Percentiles rank a stretch among this genome's conserved stretches.
phyloP scores from a whole-genome alignment of 2,329 filamentous ascomycete species.

The Botrytis medusae region DNA sequence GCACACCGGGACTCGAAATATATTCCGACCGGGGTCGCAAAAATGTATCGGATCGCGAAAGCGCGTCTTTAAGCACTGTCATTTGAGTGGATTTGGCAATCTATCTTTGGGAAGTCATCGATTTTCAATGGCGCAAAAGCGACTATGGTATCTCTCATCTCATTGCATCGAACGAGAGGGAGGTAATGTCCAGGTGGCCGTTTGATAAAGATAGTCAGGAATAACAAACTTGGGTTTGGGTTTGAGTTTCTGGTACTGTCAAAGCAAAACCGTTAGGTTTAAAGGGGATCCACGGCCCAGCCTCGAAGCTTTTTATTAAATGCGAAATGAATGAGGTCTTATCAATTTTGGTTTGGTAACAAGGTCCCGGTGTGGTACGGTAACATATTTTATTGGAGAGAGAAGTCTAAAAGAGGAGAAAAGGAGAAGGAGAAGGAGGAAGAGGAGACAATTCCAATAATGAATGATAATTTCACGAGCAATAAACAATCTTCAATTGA shows the following conservation, averaged over 20 bases:
- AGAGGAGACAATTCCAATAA: neutral
- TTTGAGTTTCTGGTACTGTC: constrained; percentile 1
- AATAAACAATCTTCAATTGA: neutral
- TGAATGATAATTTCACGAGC: neutral
- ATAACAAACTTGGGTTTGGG: neutral
- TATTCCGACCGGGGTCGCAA: constrained; percentile 27
- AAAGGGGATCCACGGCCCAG: constrained; percentile 14
- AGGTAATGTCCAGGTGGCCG: neutral
- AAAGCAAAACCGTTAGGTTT: constrained; percentile 12
- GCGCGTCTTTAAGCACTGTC: constrained; percentile 29
- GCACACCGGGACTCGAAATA: constrained; percentile 16
- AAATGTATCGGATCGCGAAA: constrained; percentile 29
- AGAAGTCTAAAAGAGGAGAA: neutral
- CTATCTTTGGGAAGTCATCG: constrained; percentile 16
- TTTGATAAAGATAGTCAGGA: neutral
- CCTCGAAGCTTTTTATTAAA: neutral
- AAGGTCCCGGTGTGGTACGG: constrained; percentile 10
- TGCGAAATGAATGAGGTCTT: constrained; percentile 18
- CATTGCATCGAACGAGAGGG: constrained; percentile 16
- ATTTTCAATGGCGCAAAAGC: constrained; percentile 20
- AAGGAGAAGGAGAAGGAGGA: neutral
- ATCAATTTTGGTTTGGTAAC: constrained; percentile 9
- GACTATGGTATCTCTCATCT: constrained; percentile 5
- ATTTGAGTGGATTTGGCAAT: constrained; percentile 25
- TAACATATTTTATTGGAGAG: constrained; percentile 1